phyloP scores from a whole-genome alignment of 768 basidiomycete species.

The Strobilomyces confusus region DNA sequence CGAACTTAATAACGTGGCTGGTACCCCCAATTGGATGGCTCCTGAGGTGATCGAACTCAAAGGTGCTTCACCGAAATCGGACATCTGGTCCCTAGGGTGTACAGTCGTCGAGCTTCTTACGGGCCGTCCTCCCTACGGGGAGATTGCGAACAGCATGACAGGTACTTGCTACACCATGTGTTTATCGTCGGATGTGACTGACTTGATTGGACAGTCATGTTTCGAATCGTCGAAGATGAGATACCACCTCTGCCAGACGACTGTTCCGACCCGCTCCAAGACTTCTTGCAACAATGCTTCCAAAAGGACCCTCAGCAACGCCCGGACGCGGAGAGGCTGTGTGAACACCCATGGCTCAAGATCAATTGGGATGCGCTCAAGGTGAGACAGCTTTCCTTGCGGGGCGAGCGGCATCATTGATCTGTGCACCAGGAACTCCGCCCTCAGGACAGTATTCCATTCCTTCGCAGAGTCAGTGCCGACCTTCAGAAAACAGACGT shows the following conservation, averaged over 20 bases:
- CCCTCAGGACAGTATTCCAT: slow-evolving; percentile 93
- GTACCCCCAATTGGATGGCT: slow-evolving; percentile 99
- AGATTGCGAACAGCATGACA: slow-evolving; percentile 86
- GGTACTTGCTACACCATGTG: slow-evolving; percentile 44
- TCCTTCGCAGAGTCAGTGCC: slow-evolving; percentile 85
- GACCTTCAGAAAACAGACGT: slow-evolving; percentile 76
- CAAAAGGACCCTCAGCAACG: slow-evolving; percentile 78
- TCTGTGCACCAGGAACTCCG: slow-evolving; percentile 58
- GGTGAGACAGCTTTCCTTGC: slow-evolving; percentile 39
- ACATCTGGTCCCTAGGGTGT: slow-evolving; percentile 95
- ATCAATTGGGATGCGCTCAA: slow-evolving; percentile 74
- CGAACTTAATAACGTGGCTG: slow-evolving; percentile 81
- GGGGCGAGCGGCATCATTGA: background rate
- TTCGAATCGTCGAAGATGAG: slow-evolving; percentile 92
- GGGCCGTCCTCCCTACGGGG: slow-evolving; percentile 87
- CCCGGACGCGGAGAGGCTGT: slow-evolving; percentile 82
- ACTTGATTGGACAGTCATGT: slow-evolving; percentile 67
- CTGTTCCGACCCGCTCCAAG: slow-evolving; percentile 68
- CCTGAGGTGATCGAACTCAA: slow-evolving; percentile 96
- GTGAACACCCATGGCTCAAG: slow-evolving; percentile 89
- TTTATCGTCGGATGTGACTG: background rate
- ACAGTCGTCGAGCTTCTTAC: slow-evolving; percentile 93
- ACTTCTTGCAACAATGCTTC: slow-evolving; percentile 88
- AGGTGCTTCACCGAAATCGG: slow-evolving; percentile 88
- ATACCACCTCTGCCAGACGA: slow-evolving; percentile 82